A percentile compares a stretch with the other conserved stretches of the same genome.
Conservation (phyloP, 2,329 filamentous ascomycete genomes). For the Pochonia chlamydosporia region DNA sequence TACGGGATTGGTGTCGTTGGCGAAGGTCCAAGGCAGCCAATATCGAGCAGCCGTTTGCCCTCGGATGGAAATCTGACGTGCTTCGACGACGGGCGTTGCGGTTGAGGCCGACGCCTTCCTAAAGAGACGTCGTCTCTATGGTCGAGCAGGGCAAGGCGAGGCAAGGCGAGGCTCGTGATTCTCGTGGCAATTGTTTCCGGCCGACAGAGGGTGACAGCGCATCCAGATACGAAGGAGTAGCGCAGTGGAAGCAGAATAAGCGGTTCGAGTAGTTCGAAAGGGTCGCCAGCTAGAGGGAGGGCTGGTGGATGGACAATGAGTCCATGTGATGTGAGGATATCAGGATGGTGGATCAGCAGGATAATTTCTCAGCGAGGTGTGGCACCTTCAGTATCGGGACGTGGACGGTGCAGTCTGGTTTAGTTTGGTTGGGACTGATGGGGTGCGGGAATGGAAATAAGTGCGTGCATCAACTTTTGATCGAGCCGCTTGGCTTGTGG, state of each 20-base stretch:
- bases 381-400: neutral
- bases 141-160: slow-evolving; percentile 4
- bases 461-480: no score
- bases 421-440: no score
- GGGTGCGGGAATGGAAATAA: no score
- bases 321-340: slow-evolving; percentile 25
- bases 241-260: slow-evolving; percentile 5
- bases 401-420: no score
- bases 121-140: neutral
- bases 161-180: slow-evolving; percentile 9
- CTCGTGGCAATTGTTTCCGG: slow-evolving; percentile 10
- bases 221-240: slow-evolving; percentile 15
- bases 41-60: neutral
- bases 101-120: neutral
- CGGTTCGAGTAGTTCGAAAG: slow-evolving; percentile 2
- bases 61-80: neutral
- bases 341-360: slow-evolving; percentile 22
- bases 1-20: neutral
- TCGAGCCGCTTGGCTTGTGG: no score
- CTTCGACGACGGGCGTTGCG: neutral
- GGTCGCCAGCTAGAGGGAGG: slow-evolving; percentile 6
- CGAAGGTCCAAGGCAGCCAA: neutral
- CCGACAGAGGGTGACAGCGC: slow-evolving; percentile 18
- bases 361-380: slow-evolving; percentile 11
- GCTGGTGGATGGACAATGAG: slow-evolving; percentile 20